A percentile compares a stretch with the other conserved stretches of the same genome.
Evolutionary conservation across 805 yeast genomes (phyloP).

Genomic region (Wickerhamiella hasegawae): DNA sequence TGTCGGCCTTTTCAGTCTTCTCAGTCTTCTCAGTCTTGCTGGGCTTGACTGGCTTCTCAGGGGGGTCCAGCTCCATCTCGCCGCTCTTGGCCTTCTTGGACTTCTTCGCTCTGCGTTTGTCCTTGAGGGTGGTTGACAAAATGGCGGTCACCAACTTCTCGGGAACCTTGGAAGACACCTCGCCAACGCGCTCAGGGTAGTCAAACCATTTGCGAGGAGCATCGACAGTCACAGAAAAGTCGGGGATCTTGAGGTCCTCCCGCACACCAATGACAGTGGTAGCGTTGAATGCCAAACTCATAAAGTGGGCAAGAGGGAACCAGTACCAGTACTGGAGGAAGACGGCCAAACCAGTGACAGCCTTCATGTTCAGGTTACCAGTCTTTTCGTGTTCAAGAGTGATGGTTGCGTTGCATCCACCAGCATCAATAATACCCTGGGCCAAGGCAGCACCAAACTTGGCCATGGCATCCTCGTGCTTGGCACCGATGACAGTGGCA

Average conservation of each 20-base stretch:
- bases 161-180: slow-evolving; percentile 60
- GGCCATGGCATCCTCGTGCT: slow-evolving; percentile 92
- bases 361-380: slow-evolving; percentile 76
- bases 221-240: slow-evolving; percentile 65
- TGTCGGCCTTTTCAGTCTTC: slow-evolving; percentile 16
- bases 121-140: slow-evolving; percentile 80
- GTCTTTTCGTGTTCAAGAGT: slow-evolving; percentile 77
- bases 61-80: slow-evolving; percentile 27
- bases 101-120: slow-evolving; percentile 68
- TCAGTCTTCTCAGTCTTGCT: slow-evolving; percentile 9
- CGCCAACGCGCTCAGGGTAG: slow-evolving; percentile 81
- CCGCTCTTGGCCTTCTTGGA: slow-evolving; percentile 33
- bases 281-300: slow-evolving; percentile 82
- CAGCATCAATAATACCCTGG: slow-evolving; percentile 96
- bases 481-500: slow-evolving; percentile 62
- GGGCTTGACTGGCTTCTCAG: neutral
- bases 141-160: slow-evolving; percentile 89
- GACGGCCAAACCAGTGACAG: slow-evolving; percentile 80
- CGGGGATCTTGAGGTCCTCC: slow-evolving; percentile 73
- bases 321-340: slow-evolving; percentile 96
- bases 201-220: slow-evolving; percentile 65
- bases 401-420: slow-evolving; percentile 95
- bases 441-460: slow-evolving; percentile 95
- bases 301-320: slow-evolving; percentile 92
- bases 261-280: slow-evolving; percentile 79